Base-by-base conservation (phyloP, 164 flowering plant species). In the Aristolochia contorta region DNA sequence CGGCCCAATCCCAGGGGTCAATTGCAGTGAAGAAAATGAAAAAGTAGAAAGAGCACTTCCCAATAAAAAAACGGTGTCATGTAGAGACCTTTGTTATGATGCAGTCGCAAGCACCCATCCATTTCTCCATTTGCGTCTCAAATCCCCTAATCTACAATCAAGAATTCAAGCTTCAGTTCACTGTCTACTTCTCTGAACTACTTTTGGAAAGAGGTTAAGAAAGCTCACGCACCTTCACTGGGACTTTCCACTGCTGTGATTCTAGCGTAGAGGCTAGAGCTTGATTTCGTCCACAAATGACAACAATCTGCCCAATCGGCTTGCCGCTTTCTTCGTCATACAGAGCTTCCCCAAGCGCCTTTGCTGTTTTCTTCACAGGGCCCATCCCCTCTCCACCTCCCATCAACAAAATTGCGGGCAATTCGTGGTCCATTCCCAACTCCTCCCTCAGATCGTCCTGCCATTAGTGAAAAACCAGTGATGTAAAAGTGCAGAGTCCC, bases 331-430 rank as follows among this genome's bases (percentile, higher is more conserved):
- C 80, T 74, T 83, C 69, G 65, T 84, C 81, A 63, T 69, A 82
- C 30, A 92, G 75, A 19, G 91, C 73, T 58, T 84, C 84, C 52
- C 81, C 97, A 18, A 92, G 89, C n/a, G 96, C 94, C 64, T 15
- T 66, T 25, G 97, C 97, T 27, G 96, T 87, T 77, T 87, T 82
- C 79, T 81, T 77, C 14, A 89, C 98, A 37, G 98, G 98, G 47
- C 98, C 98, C 96, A 87, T 89, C 19, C 98, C 96, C 80, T 92
- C 98, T 21, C 97, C 98, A 22, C 98, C 98, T 74, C 96, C 98
- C 98, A 92, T 92, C 59, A 92, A 74, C 70, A 92, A 59, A 52
- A 89, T 97, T 24, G 98, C 96, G 50, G 96, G 98, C 73, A 92
- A 72, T 4, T 74, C 30, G 16, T 78, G 85, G 46, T 89, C 96